Base-by-base conservation (phyloP, 2,329 filamentous ascomycete species). In the Cordyceps militaris region DNA sequence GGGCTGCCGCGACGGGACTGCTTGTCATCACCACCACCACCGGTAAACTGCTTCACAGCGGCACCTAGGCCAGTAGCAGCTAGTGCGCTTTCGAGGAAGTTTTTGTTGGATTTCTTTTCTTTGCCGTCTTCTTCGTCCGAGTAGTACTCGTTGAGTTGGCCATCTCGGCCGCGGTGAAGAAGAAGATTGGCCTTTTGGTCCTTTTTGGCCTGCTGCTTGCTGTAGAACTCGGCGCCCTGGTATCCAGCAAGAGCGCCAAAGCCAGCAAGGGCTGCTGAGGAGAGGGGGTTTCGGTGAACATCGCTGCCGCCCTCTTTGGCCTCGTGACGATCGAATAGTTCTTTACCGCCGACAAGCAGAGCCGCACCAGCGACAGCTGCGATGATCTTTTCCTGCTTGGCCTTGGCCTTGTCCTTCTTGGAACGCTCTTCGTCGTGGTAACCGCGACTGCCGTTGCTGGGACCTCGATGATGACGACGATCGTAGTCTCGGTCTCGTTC, bases 311-410 rank as follows among this genome's bases (percentile, higher is more conserved):
- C 76, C 57, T 78, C 68, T 62, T 76, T 79, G 61, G 78, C 82
- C 64, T 86, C 80, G 62, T 74, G 79, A 60, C 84, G 83, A 65
- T 87, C 84, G 67, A 79, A 87, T 4, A 86, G 70, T 67, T 87
- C 84, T 70, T 87, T 87, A 52, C 82, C 82, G 52, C 83, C 84
- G 10, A 83, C 81, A n/a, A 82, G 81, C 23, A 87, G 71, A 32
- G 84, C 81, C 54, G 84, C 84, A 43, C 84, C 84, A 36, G 82
- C 80, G 34, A 86, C 78, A n/a, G 82, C 84, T 23, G 84, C 84
- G 48, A 86, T 77, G 61, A 87, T 84, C 71, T 86, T 85, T 63
- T 87, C 79, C 65, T 86, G 81, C 71, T 85, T 82, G 60, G 78
- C 79, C 59, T 86, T 71, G 61, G 68, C 66, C 63, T 69, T 72